phyloP scores from a whole-genome alignment of 306 rosid genomes.

The Quercus wislizeni region DNA sequence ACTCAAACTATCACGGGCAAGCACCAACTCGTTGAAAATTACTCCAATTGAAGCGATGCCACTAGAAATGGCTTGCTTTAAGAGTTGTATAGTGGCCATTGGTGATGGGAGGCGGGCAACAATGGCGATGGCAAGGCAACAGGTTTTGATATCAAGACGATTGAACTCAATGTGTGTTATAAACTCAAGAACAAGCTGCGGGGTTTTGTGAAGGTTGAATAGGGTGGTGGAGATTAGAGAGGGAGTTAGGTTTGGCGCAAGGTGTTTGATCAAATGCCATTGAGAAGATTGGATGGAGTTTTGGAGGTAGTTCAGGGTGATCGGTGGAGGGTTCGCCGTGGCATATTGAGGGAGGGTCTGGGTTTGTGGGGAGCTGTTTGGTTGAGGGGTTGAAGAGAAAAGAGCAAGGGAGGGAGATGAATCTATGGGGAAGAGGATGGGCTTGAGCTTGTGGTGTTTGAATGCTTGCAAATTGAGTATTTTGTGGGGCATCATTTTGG shows the following conservation, averaged over 20 bases:
- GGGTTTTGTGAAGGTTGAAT: slow-evolving; percentile 41
- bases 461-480: slow-evolving; percentile 12
- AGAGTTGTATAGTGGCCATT: slow-evolving; percentile 41
- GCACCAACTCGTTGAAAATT: slow-evolving; percentile 39
- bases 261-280: slow-evolving; percentile 82
- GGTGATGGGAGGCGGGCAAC: slow-evolving; percentile 57
- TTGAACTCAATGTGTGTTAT: slow-evolving; percentile 37
- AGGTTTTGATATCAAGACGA: slow-evolving; percentile 34
- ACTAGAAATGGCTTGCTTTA: slow-evolving; percentile 35
- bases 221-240: slow-evolving; percentile 50
- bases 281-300: slow-evolving; percentile 54
- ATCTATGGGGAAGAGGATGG: slow-evolving; percentile 2
- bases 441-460: slow-evolving; percentile 16
- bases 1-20: slow-evolving; percentile 33
- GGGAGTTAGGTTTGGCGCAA: slow-evolving; percentile 41
- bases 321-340: slow-evolving; percentile 8
- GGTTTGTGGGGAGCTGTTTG: slow-evolving; percentile 14
- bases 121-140: slow-evolving; percentile 56
- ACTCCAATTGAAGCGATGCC: slow-evolving; percentile 15
- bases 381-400: slow-evolving; percentile 23
- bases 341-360: slow-evolving; percentile 10
- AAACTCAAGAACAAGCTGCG: slow-evolving; percentile 42
- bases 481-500: slow-evolving; percentile 26
- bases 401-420: slow-evolving; percentile 7
- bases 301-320: slow-evolving; percentile 36